Percentiles rank a stretch among this genome's conserved stretches.
Evolutionary conservation across 2,329 filamentous ascomycete species (phyloP).

Genomic region (Leptographium wingfieldii): DNA sequence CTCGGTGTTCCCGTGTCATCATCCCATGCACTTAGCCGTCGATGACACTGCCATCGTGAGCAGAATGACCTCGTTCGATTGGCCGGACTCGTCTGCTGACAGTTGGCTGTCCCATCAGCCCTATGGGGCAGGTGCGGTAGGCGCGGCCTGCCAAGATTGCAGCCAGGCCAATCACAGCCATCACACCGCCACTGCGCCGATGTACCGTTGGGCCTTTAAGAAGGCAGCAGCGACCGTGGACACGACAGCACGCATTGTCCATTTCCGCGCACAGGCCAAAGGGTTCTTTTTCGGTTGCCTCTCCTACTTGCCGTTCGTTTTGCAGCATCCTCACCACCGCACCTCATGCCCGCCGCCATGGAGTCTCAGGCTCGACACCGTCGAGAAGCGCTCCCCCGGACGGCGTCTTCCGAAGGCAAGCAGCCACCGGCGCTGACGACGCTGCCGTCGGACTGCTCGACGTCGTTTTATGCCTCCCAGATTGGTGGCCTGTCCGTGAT

Average conservation of each 20-base stretch:
- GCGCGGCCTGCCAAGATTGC: too few species aligned
- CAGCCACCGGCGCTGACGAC: background rate
- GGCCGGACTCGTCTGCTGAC: too few species aligned
- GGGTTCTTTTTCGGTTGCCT: background rate
- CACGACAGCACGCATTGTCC: background rate
- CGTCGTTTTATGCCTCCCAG: slow-evolving; percentile 44
- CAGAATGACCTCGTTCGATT: too few species aligned
- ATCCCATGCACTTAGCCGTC: too few species aligned
- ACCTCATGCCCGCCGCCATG: background rate
- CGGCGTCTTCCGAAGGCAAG: background rate
- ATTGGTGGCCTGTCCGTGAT: slow-evolving; percentile 43
- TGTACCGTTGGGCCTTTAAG: too few species aligned
- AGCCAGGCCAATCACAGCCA: too few species aligned
- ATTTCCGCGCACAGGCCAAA: background rate
- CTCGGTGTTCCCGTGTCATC: too few species aligned
- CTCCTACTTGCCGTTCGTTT: background rate
- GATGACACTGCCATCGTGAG: too few species aligned
- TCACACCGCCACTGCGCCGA: too few species aligned
- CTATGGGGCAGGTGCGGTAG: too few species aligned
- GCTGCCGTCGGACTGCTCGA: background rate
- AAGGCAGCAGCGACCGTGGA: too few species aligned
- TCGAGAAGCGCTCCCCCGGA: background rate
- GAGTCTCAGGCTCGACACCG: background rate
- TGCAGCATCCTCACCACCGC: background rate
- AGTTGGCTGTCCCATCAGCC: too few species aligned